Percentiles rank a stretch among this genome's conserved stretches.
Conservation (phyloP, 768 basidiomycete genomes). For the Lactifluus hygrophoroides region DNA sequence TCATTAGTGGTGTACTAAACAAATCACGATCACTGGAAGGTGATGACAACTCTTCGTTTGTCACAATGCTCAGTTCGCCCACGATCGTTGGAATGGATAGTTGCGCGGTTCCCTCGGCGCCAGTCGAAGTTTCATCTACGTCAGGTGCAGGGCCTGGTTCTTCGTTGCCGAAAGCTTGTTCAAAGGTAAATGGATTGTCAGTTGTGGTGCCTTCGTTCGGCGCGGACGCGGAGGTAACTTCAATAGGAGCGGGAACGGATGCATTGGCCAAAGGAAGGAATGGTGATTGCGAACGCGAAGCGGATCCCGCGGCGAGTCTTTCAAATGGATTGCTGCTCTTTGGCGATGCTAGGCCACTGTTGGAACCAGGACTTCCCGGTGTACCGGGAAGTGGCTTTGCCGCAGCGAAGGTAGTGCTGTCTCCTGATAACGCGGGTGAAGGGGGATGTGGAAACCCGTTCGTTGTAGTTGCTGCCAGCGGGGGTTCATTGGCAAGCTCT, state of each 20-base stretch:
- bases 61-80: not conserved
- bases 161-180: conserved; percentile 22
- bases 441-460: conserved; percentile 23
- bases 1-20: conserved; percentile 54
- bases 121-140: not conserved
- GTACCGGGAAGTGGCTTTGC: conserved; percentile 65
- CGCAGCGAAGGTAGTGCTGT: conserved; percentile 52
- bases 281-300: conserved; percentile 48
- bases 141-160: conserved; percentile 8
- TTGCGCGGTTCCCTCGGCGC: not conserved
- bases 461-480: conserved; percentile 19
- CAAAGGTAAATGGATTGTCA: conserved; percentile 47
- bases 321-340: conserved; percentile 95
- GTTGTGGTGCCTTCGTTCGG: conserved; percentile 21
- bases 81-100: not conserved
- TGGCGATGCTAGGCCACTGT: conserved; percentile 33
- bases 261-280: conserved; percentile 43
- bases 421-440: conserved; percentile 31
- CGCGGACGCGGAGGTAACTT: not conserved
- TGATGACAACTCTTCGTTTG: conserved; percentile 22
- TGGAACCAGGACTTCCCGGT: conserved; percentile 44
- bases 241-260: conserved; percentile 24
- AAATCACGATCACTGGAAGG: conserved; percentile 40
- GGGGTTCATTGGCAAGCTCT: conserved; percentile 34
- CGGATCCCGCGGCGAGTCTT: conserved; percentile 39